Percentiles rank a stretch among this genome's conserved stretches.
These are phyloP conservation scores for Bruguiera hainesii DNA, from an alignment of 441 rosid genomes.

Conservation along the genomic window DNA sequence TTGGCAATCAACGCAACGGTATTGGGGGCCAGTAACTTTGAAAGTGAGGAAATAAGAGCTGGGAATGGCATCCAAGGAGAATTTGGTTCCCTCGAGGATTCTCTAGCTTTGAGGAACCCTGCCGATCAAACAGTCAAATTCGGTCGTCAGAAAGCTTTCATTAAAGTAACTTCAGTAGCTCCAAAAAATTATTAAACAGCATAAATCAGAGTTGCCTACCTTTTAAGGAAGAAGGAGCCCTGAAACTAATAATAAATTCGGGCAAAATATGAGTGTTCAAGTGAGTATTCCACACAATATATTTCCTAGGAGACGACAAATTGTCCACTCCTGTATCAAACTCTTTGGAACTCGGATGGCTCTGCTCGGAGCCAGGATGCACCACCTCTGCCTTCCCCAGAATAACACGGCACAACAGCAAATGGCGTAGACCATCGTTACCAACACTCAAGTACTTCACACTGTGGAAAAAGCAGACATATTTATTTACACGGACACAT, in stretches of 20 bases:
- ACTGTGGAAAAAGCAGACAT: slow-evolving; percentile 22
- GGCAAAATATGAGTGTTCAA: slow-evolving; percentile 69
- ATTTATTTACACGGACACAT: too few species aligned
- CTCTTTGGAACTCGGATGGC: slow-evolving; percentile 52
- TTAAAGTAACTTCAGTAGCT: neutral
- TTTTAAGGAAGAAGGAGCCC: slow-evolving; percentile 41
- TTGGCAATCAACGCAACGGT: slow-evolving; percentile 42
- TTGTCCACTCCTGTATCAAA: slow-evolving; percentile 70
- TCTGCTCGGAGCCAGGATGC: slow-evolving; percentile 46
- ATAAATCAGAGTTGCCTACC: slow-evolving; percentile 29
- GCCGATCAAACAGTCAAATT: slow-evolving; percentile 13
- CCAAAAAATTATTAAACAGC: neutral
- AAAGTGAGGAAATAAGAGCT: slow-evolving; percentile 52
- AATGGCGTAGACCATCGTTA: slow-evolving; percentile 53
- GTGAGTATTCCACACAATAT: slow-evolving; percentile 68
- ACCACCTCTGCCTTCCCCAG: slow-evolving; percentile 66
- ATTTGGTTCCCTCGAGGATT: slow-evolving; percentile 31
- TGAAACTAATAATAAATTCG: slow-evolving; percentile 58
- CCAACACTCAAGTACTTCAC: slow-evolving; percentile 40
- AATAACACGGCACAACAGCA: slow-evolving; percentile 63
- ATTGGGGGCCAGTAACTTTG: slow-evolving; percentile 51
- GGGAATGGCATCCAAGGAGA: slow-evolving; percentile 87
- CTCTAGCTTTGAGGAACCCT: slow-evolving; percentile 35
- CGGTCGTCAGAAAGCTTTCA: slow-evolving; percentile 6
- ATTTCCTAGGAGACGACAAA: slow-evolving; percentile 47